Evolutionary conservation across 2,329 filamentous ascomycete species (phyloP).

Genomic region (Knufia petricola): DNA sequence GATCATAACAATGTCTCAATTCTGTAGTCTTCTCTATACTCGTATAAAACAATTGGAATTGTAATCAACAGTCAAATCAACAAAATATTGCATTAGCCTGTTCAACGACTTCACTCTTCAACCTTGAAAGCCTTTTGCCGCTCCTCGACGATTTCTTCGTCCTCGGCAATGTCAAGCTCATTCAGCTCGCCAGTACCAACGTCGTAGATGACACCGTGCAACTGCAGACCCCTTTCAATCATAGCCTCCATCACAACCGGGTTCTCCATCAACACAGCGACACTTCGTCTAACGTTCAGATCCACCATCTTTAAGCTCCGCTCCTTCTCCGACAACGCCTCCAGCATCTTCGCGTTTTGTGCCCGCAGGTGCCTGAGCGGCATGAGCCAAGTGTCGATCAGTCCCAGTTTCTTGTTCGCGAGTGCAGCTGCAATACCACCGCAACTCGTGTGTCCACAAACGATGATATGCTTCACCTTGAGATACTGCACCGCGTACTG

Average conservation of each 20-base stretch:
- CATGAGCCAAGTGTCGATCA: conserved; percentile 53
- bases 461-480: conserved; percentile 54
- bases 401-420: conserved; percentile 47
- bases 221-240: conserved; percentile 56
- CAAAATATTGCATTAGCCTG: too few relatives aligned
- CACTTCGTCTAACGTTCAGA: conserved; percentile 62
- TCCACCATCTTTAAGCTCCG: conserved; percentile 58
- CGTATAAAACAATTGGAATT: too few relatives aligned
- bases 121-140: conserved; percentile 33
- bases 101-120: too few relatives aligned
- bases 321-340: conserved; percentile 37
- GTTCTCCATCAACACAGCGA: conserved; percentile 60
- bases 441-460: conserved; percentile 53
- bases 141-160: conserved; percentile 30
- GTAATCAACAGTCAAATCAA: too few relatives aligned
- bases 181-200: conserved; percentile 46
- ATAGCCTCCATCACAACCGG: conserved; percentile 61
- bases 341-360: conserved; percentile 43
- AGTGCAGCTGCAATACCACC: conserved; percentile 49
- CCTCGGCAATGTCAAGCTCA: conserved; percentile 40
- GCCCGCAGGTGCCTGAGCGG: conserved; percentile 47
- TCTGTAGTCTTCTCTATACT: neutral
- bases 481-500: conserved; percentile 68
- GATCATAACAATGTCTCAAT: neutral
- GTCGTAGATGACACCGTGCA: conserved; percentile 73